These are phyloP conservation scores for Blastocrithidia nonstop DNA, from an alignment of 208 protist species.

Conservation along the genomic window DNA sequence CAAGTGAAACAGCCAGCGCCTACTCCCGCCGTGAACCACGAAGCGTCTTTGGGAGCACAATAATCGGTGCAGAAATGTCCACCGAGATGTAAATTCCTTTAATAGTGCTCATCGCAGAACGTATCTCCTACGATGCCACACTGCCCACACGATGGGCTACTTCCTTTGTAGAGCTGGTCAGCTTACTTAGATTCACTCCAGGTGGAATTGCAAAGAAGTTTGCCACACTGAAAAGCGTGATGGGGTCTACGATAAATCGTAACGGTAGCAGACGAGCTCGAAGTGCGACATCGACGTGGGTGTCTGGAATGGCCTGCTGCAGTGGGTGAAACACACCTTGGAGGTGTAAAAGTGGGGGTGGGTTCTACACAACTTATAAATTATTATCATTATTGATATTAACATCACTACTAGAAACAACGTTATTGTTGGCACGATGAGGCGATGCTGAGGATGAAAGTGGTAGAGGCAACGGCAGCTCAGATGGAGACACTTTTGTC, in stretches of 20 bases:
- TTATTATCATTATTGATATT: constrained; percentile 5
- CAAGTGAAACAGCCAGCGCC: constrained; percentile 50
- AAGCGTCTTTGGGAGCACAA: constrained; percentile 52
- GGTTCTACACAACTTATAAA: constrained; percentile 1
- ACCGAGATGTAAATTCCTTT: constrained; percentile 53
- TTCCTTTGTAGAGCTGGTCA: constrained; percentile 21
- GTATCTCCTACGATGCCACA: constrained; percentile 43
- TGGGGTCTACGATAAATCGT: constrained; percentile 54
- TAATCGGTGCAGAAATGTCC: constrained; percentile 54
- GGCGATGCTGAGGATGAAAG: neutral
- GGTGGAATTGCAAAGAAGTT: constrained; percentile 47
- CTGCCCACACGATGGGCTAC: constrained; percentile 24
- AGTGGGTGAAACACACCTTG: constrained; percentile 39
- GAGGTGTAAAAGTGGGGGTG: constrained; percentile 36
- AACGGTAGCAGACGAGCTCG: constrained; percentile 53
- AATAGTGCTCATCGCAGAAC: constrained; percentile 26
- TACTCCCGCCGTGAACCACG: constrained; percentile 17
- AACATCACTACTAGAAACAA: constrained; percentile 3
- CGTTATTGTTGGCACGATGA: neutral
- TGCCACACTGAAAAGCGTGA: constrained; percentile 28
- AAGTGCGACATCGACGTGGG: constrained; percentile 44
- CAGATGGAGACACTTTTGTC: constrained; percentile 1
- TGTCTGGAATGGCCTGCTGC: constrained; percentile 45
- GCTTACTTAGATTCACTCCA: constrained; percentile 32
- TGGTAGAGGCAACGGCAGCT: neutral